Evolutionary conservation across 2,329 filamentous ascomycete genomes (phyloP).

Genomic region (Calycina herbarum): DNA sequence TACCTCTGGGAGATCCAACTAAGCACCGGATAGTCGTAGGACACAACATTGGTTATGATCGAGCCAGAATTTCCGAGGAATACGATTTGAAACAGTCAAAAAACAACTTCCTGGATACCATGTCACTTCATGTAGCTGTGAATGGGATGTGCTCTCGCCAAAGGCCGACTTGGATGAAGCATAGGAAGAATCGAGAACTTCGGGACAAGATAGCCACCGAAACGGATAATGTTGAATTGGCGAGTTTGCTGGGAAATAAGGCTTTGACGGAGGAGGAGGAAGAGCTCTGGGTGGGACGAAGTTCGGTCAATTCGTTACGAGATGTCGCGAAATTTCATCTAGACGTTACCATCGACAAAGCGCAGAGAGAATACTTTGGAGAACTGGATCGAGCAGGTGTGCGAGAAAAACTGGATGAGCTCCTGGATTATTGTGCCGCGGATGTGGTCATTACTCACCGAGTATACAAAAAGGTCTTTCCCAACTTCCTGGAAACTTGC

Average conservation of each 20-base stretch:
- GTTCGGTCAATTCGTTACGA: conserved; percentile 89
- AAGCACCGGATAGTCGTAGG: conserved; percentile 79
- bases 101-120: conserved; percentile 91
- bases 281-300: conserved; percentile 92
- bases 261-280: conserved; percentile 79
- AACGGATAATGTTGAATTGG: conserved; percentile 69
- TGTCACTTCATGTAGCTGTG: conserved; percentile 96
- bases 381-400: conserved; percentile 74
- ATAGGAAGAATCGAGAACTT: conserved; percentile 84
- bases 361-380: conserved; percentile 81
- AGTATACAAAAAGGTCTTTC: conserved; percentile 92
- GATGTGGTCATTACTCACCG: conserved; percentile 92
- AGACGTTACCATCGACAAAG: conserved; percentile 87
- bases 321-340: conserved; percentile 98
- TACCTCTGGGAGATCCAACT: conserved; percentile 78
- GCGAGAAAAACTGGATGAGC: conserved; percentile 69
- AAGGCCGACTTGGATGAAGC: conserved; percentile 95
- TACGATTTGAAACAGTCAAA: conserved; percentile 80
- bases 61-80: conserved; percentile 84
- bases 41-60: conserved; percentile 94
- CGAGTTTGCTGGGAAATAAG: conserved; percentile 66
- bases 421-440: conserved; percentile 91
- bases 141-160: conserved; percentile 99
- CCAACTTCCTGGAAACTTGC: conserved; percentile 83
- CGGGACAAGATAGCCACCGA: conserved; percentile 76